Evolutionary conservation across 331 rosid species (phyloP), one percentile per base, ranked within the genome.

Genomic region (Telfairia occidentalis): DNA sequence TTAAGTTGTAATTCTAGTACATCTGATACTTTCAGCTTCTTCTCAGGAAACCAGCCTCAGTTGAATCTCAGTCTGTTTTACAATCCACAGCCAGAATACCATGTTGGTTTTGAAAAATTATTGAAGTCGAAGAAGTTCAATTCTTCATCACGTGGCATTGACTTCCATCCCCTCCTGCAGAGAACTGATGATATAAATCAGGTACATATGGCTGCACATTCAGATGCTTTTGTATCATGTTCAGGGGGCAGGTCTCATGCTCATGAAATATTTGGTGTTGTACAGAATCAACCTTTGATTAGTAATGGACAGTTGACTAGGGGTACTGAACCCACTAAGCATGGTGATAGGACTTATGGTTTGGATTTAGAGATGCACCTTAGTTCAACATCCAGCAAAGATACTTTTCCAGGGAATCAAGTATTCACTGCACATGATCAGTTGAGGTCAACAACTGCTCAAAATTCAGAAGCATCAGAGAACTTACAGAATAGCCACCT

Each of bases 131-230:
- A 84, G 79, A 84, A 80, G 70, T 82, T 84, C 67, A 81, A 82
- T 77, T 77, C 84, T 48, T 64, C 72, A 79, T 78, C 92, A 54
- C 79, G 67, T 45, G 89, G 92, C 78, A 85, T 92, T 90, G 99
- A 87, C 83, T 95, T 95, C 86, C 99, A 95, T 80, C 99, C 97
- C 42, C 92, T 95, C 73, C 82, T 92, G 85, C 97, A 87, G 88
- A 95, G 92, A 85, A 85, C 86, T 52, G 84, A 76, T 75, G 85
- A 77, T 73, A 48, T 19, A 38, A 50, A 60, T 65, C 63, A 58
- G n/a, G 75, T 42, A 23, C 43, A 74, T 10, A 53, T 30, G 34
- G 49, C 63, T 37, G 55, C 77, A 32, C 74, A 50, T 73, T 57
- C 83, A 76, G 75, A 75, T 35, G 50, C 64, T 67, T 78, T 42